Evolutionary conservation across 2,329 filamentous ascomycete species (phyloP).

Genomic region (Aspergillus intermedius): DNA sequence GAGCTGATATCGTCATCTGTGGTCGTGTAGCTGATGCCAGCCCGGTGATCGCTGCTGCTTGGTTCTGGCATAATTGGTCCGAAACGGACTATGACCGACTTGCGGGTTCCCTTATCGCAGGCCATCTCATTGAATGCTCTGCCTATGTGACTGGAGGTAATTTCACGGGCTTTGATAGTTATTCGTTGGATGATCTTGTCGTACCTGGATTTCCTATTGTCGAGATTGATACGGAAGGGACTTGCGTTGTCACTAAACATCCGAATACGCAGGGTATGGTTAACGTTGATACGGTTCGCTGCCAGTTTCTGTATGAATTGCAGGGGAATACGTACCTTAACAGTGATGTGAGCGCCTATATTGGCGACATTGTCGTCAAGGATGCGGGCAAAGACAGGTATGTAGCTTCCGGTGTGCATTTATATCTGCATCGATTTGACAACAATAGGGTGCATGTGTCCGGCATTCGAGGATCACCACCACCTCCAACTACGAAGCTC

Average conservation of each 20-base stretch:
- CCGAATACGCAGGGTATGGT: constrained; percentile 39
- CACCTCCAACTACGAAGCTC: constrained; percentile 48
- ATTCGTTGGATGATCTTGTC: constrained; percentile 35
- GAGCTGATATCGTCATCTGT: constrained; percentile 46
- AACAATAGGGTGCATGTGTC: constrained; percentile 33
- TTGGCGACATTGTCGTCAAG: constrained; percentile 31
- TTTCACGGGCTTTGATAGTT: constrained; percentile 44
- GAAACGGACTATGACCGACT: constrained; percentile 44
- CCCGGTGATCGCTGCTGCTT: constrained; percentile 51
- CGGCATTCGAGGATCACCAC: constrained; percentile 38
- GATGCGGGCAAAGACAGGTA: constrained; percentile 30
- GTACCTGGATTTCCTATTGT: constrained; percentile 46
- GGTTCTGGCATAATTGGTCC: constrained; percentile 51
- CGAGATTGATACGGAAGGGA: constrained; percentile 42
- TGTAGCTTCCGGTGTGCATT: too few species aligned
- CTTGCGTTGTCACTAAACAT: constrained; percentile 46
- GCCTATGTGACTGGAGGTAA: constrained; percentile 51
- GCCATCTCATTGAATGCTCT: constrained; percentile 51
- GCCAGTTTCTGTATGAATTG: constrained; percentile 47
- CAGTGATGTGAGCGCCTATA: constrained; percentile 39
- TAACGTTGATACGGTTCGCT: constrained; percentile 35
- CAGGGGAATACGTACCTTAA: constrained; percentile 46
- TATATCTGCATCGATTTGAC: too few species aligned
- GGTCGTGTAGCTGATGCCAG: constrained; percentile 46
- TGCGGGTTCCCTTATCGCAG: constrained; percentile 47